A percentile compares a stretch with the other conserved stretches of the same genome.
These are phyloP conservation scores for Phlyctochytrium planicorne DNA, from an alignment of 192 early-diverging fungal species.

Conservation along the genomic window DNA sequence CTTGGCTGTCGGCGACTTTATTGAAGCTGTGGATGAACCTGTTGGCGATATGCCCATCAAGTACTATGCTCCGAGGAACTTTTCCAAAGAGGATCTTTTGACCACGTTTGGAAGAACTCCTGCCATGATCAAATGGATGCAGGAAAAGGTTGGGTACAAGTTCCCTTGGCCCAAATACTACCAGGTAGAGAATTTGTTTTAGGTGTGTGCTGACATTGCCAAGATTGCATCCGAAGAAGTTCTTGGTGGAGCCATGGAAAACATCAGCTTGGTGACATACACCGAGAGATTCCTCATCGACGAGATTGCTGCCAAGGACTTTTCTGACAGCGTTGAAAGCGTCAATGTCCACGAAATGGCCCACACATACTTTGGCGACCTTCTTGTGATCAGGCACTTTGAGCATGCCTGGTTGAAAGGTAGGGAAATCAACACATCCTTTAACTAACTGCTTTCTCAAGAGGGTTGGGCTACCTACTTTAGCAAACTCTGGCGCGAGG, in stretches of 20 bases:
- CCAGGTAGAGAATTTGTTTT: conserved; percentile 41
- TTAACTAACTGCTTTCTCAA: too few relatives aligned
- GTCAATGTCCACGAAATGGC: conserved; percentile 59
- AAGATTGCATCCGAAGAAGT: too few relatives aligned
- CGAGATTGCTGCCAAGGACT: conserved; percentile 14
- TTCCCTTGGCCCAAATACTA: conserved; percentile 59
- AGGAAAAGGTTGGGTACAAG: conserved; percentile 39
- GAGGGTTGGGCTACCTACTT: conserved; percentile 60
- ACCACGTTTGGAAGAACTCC: conserved; percentile 45
- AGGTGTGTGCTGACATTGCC: not conserved
- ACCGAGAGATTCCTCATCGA: conserved; percentile 33
- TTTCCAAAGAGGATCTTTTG: conserved; percentile 35
- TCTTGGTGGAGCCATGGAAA: conserved; percentile 58
- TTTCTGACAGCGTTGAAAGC: conserved; percentile 17
- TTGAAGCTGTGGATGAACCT: conserved; percentile 38
- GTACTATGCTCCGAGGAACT: too few relatives aligned
- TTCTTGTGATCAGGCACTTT: conserved; percentile 55
- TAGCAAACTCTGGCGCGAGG: conserved; percentile 34
- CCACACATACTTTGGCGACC: conserved; percentile 58
- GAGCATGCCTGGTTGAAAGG: conserved; percentile 62
- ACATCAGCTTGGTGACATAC: conserved; percentile 57
- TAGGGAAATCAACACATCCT: too few relatives aligned
- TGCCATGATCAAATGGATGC: conserved; percentile 48
- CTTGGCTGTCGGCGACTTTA: conserved; percentile 51
- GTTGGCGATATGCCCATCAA: conserved; percentile 26